A percentile compares a stretch with the other conserved stretches of the same genome.
Evolutionary conservation across 2,329 filamentous ascomycete genomes (phyloP).

Genomic region (Simplicillium aogashimaense): DNA sequence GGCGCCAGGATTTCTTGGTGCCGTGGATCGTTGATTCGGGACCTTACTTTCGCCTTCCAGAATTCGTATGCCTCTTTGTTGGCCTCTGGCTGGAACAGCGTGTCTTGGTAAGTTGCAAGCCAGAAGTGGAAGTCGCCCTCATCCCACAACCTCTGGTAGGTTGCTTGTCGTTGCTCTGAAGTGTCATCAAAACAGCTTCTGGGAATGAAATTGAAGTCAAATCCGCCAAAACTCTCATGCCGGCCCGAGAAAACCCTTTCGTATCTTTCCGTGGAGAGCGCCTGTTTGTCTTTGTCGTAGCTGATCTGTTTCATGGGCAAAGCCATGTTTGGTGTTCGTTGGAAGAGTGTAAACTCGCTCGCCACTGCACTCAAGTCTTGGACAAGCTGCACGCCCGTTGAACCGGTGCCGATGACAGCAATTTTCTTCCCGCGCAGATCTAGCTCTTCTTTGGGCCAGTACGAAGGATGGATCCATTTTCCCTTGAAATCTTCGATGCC

Average conservation of each 20-base stretch:
- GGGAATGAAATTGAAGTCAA: not conserved
- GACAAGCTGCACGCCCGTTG: constrained; percentile 53
- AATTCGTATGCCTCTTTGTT: not conserved
- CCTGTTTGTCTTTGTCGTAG: not conserved
- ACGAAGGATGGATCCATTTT: constrained; percentile 47
- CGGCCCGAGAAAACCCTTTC: not conserved
- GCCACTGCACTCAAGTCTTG: constrained; percentile 48
- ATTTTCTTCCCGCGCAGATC: constrained; percentile 47
- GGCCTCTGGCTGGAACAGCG: not conserved
- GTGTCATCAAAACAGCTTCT: not conserved
- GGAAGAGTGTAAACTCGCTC: constrained; percentile 47
- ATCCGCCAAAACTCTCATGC: not conserved
- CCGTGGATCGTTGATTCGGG: not conserved
- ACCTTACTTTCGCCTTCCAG: not conserved
- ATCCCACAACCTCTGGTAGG: not conserved
- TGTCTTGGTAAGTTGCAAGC: not conserved
- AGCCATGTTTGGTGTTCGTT: constrained; percentile 57
- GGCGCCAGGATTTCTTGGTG: not conserved
- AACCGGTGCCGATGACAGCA: constrained; percentile 55
- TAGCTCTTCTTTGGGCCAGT: constrained; percentile 49
- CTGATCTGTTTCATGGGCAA: constrained; percentile 43
- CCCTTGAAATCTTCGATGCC: constrained; percentile 52
- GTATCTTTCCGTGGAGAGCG: not conserved
- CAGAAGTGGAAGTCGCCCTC: not conserved
- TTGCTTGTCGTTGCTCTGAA: not conserved